Conservation (phyloP, 164 flowering plant genomes). For the Magnolia changhungtana region DNA sequence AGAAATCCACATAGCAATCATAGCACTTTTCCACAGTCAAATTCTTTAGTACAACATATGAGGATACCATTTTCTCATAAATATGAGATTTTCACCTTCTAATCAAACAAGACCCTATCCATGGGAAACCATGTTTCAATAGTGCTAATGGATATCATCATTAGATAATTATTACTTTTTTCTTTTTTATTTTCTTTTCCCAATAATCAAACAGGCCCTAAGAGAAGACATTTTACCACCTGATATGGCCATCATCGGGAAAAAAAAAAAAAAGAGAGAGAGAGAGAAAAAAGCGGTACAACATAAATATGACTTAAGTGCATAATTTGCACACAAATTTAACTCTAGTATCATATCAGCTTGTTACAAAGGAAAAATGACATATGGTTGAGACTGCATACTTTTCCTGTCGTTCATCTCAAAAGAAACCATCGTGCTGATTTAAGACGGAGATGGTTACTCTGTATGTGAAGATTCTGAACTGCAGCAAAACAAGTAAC, state of each 20-base stretch:
- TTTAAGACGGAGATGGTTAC: background rate
- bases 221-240: too few species aligned
- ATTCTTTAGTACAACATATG: too few species aligned
- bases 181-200: too few species aligned
- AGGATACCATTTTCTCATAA: too few species aligned
- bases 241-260: background rate
- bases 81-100: too few species aligned
- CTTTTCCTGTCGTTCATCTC: conserved; percentile 86
- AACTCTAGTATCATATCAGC: background rate
- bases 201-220: too few species aligned
- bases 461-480: conserved; percentile 1
- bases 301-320: background rate
- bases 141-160: too few species aligned
- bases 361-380: background rate
- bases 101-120: too few species aligned
- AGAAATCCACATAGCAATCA: too few species aligned
- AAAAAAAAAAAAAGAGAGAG: background rate
- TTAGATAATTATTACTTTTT: too few species aligned
- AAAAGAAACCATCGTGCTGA: conserved; percentile 56
- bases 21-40: too few species aligned
- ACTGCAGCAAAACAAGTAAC: conserved; percentile 11
- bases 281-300: background rate
- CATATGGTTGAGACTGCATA: conserved; percentile 23
- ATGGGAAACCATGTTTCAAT: too few species aligned
- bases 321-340: background rate